These are phyloP conservation scores for Cicer arietinum DNA, from an alignment of 306 rosid species.

Conservation along the genomic window DNA sequence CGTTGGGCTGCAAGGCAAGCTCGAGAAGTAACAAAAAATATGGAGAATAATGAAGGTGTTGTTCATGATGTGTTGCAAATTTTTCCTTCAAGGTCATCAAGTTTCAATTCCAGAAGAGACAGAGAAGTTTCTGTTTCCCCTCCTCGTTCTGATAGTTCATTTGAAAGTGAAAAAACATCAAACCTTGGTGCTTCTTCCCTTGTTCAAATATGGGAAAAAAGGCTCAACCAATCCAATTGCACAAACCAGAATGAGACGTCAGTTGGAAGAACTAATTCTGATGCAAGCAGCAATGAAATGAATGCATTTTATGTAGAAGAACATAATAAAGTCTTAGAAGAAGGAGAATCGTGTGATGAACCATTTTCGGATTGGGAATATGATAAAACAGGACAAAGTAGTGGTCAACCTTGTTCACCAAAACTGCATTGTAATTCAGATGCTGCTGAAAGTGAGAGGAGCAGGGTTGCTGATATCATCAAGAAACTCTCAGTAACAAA, in stretches of 20 bases:
- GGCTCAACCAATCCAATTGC: constrained; percentile 55
- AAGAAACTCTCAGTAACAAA: constrained; percentile 53
- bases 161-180: constrained; percentile 22
- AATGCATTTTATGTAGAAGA: constrained; percentile 39
- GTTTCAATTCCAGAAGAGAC: constrained; percentile 39
- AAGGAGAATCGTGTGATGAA: constrained; percentile 52
- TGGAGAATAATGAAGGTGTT: constrained; percentile 38
- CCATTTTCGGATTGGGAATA: constrained; percentile 46
- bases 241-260: constrained; percentile 9
- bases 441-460: constrained; percentile 54
- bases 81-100: constrained; percentile 6
- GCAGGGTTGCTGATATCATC: constrained; percentile 65
- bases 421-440: constrained; percentile 45
- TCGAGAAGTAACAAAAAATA: constrained; percentile 41
- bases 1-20: constrained; percentile 45
- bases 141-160: constrained; percentile 40
- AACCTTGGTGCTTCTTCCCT: constrained; percentile 76
- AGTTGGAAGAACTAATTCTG: constrained; percentile 34
- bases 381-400: constrained; percentile 28
- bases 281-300: constrained; percentile 30
- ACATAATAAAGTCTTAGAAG: constrained; percentile 36
- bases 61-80: constrained; percentile 37
- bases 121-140: constrained; percentile 37
- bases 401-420: constrained; percentile 33
- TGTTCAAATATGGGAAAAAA: constrained; percentile 84